These are phyloP conservation scores for Stemphylium lycopersici DNA, from an alignment of 2,329 filamentous ascomycete species.

Conservation along the genomic window DNA sequence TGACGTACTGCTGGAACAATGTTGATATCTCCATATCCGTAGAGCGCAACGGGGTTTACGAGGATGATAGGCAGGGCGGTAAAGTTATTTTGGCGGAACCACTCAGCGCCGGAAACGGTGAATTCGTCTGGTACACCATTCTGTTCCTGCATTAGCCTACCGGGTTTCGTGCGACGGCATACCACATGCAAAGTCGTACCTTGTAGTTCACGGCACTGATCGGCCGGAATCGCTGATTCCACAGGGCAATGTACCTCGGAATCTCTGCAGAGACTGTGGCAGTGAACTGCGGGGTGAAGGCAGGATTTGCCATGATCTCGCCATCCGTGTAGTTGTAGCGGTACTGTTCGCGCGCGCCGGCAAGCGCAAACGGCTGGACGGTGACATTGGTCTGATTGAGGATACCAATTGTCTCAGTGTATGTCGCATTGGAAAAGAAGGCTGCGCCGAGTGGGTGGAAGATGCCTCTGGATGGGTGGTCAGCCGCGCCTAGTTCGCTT, in stretches of 20 bases:
- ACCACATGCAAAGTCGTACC: slow-evolving; percentile 26
- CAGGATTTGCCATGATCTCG: slow-evolving; percentile 29
- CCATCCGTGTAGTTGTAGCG: slow-evolving; percentile 44
- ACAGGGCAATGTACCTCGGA: slow-evolving; percentile 41
- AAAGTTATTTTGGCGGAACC: slow-evolving; percentile 47
- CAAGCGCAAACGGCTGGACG: slow-evolving; percentile 40
- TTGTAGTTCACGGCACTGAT: slow-evolving; percentile 44
- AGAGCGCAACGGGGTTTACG: slow-evolving; percentile 45
- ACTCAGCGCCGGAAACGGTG: slow-evolving; percentile 43
- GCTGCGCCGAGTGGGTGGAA: slow-evolving; percentile 49
- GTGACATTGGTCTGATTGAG: slow-evolving; percentile 42
- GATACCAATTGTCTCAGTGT: slow-evolving; percentile 45
- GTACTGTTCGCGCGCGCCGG: slow-evolving; percentile 42
- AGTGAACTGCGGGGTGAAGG: slow-evolving; percentile 30
- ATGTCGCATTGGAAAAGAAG: slow-evolving; percentile 48
- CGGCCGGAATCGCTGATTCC: slow-evolving; percentile 41
- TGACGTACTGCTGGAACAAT: slow-evolving; percentile 47
- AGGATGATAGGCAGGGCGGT: slow-evolving; percentile 43
- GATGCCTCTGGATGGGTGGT: slow-evolving; percentile 44
- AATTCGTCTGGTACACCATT: slow-evolving; percentile 46
- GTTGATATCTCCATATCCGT: slow-evolving; percentile 48
- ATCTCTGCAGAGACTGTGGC: slow-evolving; percentile 39
- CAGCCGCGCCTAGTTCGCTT: slow-evolving; percentile 36
- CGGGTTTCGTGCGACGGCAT: slow-evolving; percentile 12
- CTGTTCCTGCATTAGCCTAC: slow-evolving; percentile 32